phyloP scores from a whole-genome alignment of 768 basidiomycete genomes.

The Erythrobasidium yunnanense region DNA sequence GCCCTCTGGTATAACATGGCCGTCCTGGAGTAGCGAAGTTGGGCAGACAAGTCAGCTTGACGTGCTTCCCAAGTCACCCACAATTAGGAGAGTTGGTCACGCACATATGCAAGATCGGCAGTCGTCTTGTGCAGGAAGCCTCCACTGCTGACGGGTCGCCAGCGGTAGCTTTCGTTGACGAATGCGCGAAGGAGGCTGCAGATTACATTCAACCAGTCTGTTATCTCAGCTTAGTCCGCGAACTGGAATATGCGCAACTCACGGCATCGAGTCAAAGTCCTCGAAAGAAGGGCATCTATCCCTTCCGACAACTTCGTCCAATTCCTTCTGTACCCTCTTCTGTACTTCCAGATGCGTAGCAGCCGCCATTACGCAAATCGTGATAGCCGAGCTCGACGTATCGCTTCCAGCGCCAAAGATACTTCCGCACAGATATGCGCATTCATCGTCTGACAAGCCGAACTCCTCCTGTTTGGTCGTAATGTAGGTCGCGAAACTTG shows the following conservation, averaged over 20 bases:
- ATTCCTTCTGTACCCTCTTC: slow-evolving; percentile 23
- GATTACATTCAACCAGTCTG: neutral
- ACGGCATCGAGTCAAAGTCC: slow-evolving; percentile 22
- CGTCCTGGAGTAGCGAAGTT: neutral
- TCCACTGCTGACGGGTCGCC: slow-evolving; percentile 28
- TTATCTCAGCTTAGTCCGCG: neutral
- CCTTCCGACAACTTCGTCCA: slow-evolving; percentile 26
- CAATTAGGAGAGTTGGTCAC: neutral
- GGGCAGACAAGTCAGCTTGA: no score
- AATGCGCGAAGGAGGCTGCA: neutral
- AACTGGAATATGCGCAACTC: neutral
- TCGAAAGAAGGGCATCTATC: slow-evolving; percentile 20
- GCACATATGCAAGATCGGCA: slow-evolving; percentile 4
- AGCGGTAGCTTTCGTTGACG: slow-evolving; percentile 28
- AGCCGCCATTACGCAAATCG: slow-evolving; percentile 28
- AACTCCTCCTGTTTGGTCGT: slow-evolving; percentile 3
- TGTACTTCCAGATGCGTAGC: slow-evolving; percentile 24
- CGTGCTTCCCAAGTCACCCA: neutral
- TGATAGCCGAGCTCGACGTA: slow-evolving; percentile 25
- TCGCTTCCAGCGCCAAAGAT: slow-evolving; percentile 30
- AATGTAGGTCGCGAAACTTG: neutral
- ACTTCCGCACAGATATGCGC: slow-evolving; percentile 24
- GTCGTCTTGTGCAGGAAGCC: slow-evolving; percentile 27
- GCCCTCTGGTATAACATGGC: slow-evolving; percentile 21
- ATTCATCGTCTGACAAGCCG: slow-evolving; percentile 20